Conservation (phyloP, 2,329 filamentous ascomycete species). For the Hansfordia pulvinata region DNA sequence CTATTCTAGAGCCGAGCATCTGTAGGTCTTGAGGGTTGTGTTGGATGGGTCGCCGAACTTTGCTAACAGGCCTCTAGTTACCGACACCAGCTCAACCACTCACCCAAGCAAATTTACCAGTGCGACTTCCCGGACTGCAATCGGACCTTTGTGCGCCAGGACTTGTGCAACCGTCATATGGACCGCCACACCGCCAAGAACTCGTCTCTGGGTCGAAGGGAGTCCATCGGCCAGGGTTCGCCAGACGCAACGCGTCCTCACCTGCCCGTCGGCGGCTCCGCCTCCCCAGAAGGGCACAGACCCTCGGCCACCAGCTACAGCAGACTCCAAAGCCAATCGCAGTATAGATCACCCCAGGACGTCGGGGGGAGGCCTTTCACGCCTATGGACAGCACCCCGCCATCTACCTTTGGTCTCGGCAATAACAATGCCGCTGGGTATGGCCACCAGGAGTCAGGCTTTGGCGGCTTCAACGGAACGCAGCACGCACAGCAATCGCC, state of each 20-base stretch:
- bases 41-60: constrained; percentile 2
- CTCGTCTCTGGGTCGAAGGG: constrained; percentile 62
- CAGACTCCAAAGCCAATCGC: constrained; percentile 22
- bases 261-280: constrained; percentile 24
- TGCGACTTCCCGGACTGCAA: constrained; percentile 88
- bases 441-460: constrained; percentile 24
- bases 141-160: constrained; percentile 83
- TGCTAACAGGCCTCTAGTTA: constrained; percentile 34
- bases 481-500: constrained; percentile 25
- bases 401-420: constrained; percentile 19
- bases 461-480: constrained; percentile 15
- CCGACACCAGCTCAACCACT: constrained; percentile 90
- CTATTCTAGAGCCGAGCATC: constrained; percentile 90
- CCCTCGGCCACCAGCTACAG: constrained; percentile 26
- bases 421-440: constrained; percentile 28
- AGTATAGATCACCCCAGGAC: constrained; percentile 32
- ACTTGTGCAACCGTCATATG: constrained; percentile 75
- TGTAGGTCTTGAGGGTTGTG: constrained; percentile 40
- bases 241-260: constrained; percentile 25
- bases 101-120: constrained; percentile 86
- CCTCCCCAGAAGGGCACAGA: constrained; percentile 33
- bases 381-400: constrained; percentile 28
- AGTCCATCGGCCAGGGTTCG: constrained; percentile 42
- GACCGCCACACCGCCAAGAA: constrained; percentile 71
- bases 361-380: constrained; percentile 29